Evolutionary conservation across 164 flowering plant species (phyloP).

Genomic region (Aristolochia fimbriata): DNA sequence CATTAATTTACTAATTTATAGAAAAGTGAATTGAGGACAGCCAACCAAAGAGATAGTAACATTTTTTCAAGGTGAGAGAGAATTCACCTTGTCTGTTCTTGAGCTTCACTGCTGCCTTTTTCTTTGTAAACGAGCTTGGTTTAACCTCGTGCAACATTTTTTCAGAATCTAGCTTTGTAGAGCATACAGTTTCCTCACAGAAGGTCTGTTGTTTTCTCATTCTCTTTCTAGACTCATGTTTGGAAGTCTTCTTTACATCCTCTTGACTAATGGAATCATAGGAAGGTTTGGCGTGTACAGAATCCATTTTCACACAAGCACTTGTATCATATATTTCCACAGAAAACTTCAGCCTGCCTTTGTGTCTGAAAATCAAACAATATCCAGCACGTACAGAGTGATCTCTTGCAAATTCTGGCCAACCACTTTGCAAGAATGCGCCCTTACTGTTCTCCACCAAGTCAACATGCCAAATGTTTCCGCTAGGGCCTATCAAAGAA

Average conservation of each 20-base stretch:
- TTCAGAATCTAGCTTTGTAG: too few species aligned
- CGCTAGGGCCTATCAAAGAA: constrained; percentile 45
- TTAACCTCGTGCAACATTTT: too few species aligned
- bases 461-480: constrained; percentile 41
- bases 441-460: constrained; percentile 22
- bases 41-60: too few species aligned
- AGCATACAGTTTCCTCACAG: too few species aligned
- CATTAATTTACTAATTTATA: too few species aligned
- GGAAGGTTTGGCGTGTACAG: not conserved
- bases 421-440: constrained; percentile 39
- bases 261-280: not conserved
- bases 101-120: too few species aligned
- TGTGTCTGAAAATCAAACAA: constrained; percentile 50
- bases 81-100: too few species aligned
- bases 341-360: constrained; percentile 30
- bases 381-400: constrained; percentile 43
- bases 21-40: too few species aligned
- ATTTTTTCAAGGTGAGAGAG: too few species aligned
- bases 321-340: not conserved
- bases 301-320: not conserved
- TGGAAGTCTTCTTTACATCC: not conserved
- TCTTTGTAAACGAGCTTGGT: too few species aligned
- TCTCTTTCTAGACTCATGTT: too few species aligned
- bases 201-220: too few species aligned
- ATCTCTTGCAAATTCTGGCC: constrained; percentile 49